Percentiles rank a stretch among this genome's conserved stretches.
These are phyloP conservation scores for Sporothrix curviconia DNA, from an alignment of 2,329 filamentous ascomycete species.

Conservation along the genomic window DNA sequence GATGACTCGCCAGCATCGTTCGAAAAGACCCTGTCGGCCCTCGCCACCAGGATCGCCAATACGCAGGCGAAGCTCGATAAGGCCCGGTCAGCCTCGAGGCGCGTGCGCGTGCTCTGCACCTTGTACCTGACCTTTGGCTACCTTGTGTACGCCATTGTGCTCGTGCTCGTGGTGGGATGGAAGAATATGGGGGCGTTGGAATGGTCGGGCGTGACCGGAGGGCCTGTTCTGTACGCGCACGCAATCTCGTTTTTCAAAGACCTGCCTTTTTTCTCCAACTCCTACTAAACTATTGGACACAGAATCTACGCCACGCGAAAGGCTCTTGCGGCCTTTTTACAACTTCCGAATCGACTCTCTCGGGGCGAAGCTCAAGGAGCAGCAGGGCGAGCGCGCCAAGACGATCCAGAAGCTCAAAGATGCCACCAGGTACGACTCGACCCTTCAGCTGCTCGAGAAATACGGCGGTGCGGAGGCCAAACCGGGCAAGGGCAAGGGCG, in stretches of 20 bases:
- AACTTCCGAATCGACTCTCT: constrained; percentile 71
- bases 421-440: constrained; percentile 93
- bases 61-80: constrained; percentile 68
- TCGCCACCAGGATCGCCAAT: constrained; percentile 75
- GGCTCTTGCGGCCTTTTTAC: constrained; percentile 62
- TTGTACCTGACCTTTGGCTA: constrained; percentile 89
- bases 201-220: constrained; percentile 70
- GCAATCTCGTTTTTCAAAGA: not conserved
- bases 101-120: constrained; percentile 78
- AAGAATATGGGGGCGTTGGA: constrained; percentile 69
- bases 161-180: constrained; percentile 79
- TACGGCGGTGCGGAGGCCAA: constrained; percentile 66
- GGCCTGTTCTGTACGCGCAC: constrained; percentile 62
- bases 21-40: constrained; percentile 78
- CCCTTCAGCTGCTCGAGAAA: constrained; percentile 85
- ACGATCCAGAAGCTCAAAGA: constrained; percentile 93
- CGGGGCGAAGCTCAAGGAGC: constrained; percentile 61
- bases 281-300: not conserved
- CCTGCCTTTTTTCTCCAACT: no score
- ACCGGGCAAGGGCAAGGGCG: constrained; percentile 26
- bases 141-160: constrained; percentile 74
- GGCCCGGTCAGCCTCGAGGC: constrained; percentile 64
- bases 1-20: constrained; percentile 83
- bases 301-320: constrained; percentile 77
- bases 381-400: constrained; percentile 71